These are phyloP conservation scores for Dactylellina haptotyla DNA, from an alignment of 2,329 filamentous ascomycete species.

Conservation along the genomic window DNA sequence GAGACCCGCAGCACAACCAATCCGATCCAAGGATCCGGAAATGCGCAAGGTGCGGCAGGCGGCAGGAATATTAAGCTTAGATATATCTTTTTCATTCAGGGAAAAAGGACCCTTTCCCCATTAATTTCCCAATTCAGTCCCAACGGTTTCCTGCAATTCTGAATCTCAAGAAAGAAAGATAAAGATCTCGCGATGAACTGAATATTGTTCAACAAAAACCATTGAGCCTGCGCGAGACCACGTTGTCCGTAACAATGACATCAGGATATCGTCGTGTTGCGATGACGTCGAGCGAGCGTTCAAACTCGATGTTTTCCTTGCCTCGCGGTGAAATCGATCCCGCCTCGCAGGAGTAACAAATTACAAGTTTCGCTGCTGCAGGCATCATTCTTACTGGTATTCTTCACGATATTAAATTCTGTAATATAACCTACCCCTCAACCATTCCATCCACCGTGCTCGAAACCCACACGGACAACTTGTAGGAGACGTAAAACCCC, in stretches of 20 bases:
- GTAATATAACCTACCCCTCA: not conserved
- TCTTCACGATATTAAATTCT: not conserved
- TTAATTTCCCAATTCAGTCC: not conserved
- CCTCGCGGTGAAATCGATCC: constrained; percentile 1
- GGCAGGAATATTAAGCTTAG: constrained; percentile 26
- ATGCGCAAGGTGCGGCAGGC: constrained; percentile 52
- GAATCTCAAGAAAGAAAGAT: not conserved
- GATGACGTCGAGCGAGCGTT: not conserved
- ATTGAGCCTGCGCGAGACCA: not conserved
- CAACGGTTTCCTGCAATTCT: not conserved
- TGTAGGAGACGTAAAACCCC: not conserved
- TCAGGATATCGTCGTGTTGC: not conserved
- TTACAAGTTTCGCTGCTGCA: not conserved
- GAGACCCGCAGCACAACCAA: constrained; percentile 36
- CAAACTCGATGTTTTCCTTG: not conserved
- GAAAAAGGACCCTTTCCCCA: constrained; percentile 1
- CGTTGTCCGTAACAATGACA: constrained; percentile 2
- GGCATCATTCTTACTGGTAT: not conserved
- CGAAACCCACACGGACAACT: not conserved
- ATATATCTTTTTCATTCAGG: not conserved
- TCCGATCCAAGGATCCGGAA: constrained; percentile 35
- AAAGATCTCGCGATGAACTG: not conserved
- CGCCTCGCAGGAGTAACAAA: no score
- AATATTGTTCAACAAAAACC: not conserved
- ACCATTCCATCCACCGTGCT: not conserved